These are phyloP conservation scores for Taiwanofungus camphoratus DNA, from an alignment of 1,284 basidiomycete species.

Conservation along the genomic window DNA sequence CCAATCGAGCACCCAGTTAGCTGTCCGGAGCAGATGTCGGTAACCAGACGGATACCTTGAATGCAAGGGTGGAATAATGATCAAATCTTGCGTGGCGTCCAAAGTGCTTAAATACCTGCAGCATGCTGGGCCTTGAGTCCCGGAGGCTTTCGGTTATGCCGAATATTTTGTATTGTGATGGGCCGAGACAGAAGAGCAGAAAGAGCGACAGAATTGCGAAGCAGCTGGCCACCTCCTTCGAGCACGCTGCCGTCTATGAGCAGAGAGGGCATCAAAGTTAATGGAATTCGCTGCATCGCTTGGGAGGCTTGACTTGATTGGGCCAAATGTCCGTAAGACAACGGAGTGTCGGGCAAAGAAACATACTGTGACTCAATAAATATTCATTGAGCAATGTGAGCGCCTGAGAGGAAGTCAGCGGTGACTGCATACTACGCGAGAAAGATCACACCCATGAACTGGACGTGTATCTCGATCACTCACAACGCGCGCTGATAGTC, in stretches of 20 bases:
- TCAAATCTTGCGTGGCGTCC: background rate
- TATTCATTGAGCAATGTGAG: too few relatives aligned
- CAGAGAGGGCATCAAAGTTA: too few relatives aligned
- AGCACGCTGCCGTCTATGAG: slow-evolving; percentile 40
- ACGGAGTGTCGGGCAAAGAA: too few relatives aligned
- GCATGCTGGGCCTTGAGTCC: slow-evolving; percentile 67
- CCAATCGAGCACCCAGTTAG: slow-evolving; percentile 45
- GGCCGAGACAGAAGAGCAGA: slow-evolving; percentile 54
- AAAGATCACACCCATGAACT: too few relatives aligned
- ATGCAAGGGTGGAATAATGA: background rate
- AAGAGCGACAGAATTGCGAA: slow-evolving; percentile 60
- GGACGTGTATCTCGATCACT: too few relatives aligned
- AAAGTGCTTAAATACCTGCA: slow-evolving; percentile 38
- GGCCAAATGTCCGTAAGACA: too few relatives aligned
- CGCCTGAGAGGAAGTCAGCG: too few relatives aligned
- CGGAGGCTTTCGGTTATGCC: slow-evolving; percentile 46
- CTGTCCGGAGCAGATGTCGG: slow-evolving; percentile 47
- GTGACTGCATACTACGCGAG: too few relatives aligned
- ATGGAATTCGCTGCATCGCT: background rate
- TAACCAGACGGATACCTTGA: slow-evolving; percentile 56
- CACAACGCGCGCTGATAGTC: too few relatives aligned
- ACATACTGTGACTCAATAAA: too few relatives aligned
- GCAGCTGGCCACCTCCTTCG: slow-evolving; percentile 67
- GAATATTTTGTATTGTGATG: slow-evolving; percentile 54
- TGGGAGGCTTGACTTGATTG: too few relatives aligned